Evolutionary conservation across 495 filamentous ascomycete species (phyloP), one percentile per base, ranked within the genome.

Genomic region (Barbatosphaeria neglecta): DNA sequence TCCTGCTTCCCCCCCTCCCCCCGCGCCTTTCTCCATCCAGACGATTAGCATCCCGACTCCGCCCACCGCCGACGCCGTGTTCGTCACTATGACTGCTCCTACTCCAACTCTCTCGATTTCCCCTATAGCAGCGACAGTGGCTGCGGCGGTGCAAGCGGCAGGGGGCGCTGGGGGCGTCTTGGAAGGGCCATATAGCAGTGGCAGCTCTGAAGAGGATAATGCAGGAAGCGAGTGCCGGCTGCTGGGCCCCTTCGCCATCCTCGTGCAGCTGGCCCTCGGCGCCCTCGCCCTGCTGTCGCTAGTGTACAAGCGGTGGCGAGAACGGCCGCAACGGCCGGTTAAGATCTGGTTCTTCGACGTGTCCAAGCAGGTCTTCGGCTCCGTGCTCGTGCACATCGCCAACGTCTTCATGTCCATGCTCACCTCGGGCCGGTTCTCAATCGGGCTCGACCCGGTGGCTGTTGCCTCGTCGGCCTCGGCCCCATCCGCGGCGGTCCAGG

Each of bases 281-380:
- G 75, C 70, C 20, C 65, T 96, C 27, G 92, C 92, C 15, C 65
- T 97, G 23, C 64, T 88, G 27, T 84, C 88, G 5, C 74, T 98
- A 17, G 89, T 97, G 16, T 95, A 80, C 64, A 98, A 98, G 65
- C 77, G 92, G 51, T 95, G 84, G 78, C 76, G 86, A 49, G 92
- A 98, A 67, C 72, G 84, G 22, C 90, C 90, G 1, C 90, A 95
- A 56, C 78, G 92, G 37, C 93, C 93, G 16, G 48, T 97, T 46
- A 87, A 87, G 65, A 86, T 98, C 51, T 98, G 90, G 90, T 87
- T 82, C 54, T 97, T 97, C 59, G 92, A 98, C 65, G 92, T 81
- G 25, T 90, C 84, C 15, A 98, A 98, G 68, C 92, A 98, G 69
- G 88, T 98, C n/a, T 83, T 95, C 50, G 92, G 92, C 9, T 89